These are phyloP conservation scores for Plenodomus biglobosus DNA, from an alignment of 2,329 filamentous ascomycete species.

Conservation along the genomic window DNA sequence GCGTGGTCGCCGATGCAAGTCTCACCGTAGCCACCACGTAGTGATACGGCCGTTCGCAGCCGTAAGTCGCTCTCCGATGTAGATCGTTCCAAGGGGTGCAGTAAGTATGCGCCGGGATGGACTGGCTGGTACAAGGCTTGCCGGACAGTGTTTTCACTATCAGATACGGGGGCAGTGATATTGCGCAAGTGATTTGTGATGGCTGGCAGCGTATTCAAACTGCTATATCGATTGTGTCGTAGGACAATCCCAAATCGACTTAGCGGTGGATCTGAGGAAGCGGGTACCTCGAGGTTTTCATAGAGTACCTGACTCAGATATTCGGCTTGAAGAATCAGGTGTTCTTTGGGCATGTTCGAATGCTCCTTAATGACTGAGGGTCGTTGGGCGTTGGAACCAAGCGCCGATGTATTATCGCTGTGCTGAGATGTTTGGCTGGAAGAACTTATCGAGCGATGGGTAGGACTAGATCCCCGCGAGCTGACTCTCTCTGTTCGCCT, in stretches of 20 bases:
- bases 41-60: not conserved
- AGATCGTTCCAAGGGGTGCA: not conserved
- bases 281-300: conserved; percentile 8
- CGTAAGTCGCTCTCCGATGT: not conserved
- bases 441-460: conserved; percentile 17
- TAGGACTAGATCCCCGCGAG: conserved; percentile 22
- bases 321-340: conserved; percentile 26
- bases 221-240: conserved; percentile 9
- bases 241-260: conserved; percentile 1
- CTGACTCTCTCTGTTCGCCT: conserved; percentile 29
- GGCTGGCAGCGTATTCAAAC: conserved; percentile 7
- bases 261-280: conserved; percentile 1
- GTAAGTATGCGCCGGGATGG: not conserved
- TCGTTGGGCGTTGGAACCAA: not conserved
- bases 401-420: not conserved
- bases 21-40: not conserved
- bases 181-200: conserved; percentile 10
- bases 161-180: conserved; percentile 7
- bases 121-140: not conserved
- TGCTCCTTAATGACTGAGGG: not conserved
- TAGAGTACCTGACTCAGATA: conserved; percentile 30
- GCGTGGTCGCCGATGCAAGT: not conserved
- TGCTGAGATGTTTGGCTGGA: conserved; percentile 14
- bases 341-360: conserved; percentile 7
- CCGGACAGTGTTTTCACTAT: not conserved